Evolutionary conservation across 2,329 filamentous ascomycete genomes (phyloP), one percentile per base, ranked within the genome.

Genomic region (Monosporascus cannonballus): DNA sequence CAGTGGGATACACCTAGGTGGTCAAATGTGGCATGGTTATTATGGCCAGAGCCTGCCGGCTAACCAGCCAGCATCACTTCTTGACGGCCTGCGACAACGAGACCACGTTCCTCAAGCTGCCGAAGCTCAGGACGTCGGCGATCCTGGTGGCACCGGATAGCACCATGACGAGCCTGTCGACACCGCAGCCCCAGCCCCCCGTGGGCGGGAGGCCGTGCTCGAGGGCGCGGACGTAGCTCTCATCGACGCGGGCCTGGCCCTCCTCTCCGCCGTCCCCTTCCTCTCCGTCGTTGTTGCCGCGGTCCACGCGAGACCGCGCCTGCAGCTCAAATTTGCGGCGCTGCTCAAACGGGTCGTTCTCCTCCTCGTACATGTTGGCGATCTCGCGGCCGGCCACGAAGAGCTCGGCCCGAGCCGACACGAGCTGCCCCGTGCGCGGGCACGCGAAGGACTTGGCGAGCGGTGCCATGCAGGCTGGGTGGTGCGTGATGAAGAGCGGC

Each of bases 331-430:
- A 91, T 70, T 99, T 99, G 51, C 81, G 77, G 46, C 89, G 80
- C 72, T 99, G 94, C 62, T 87, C 88, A 51, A 87, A 85, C 0
- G 94, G 94, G 49, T 90, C 89, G 69, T 99, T 99, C 69, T 99
- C 94, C 71, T 99, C 94, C 69, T 99, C 94, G 69, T 99, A 99
- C 75, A 93, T 95, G 70, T 99, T 99, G 55, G 93, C 90, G 34
- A 96, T 79, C 67, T 99, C 94, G 51, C 84, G 83, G 41, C 87
- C 84, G 48, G 83, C 74, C 56, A 95, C 82, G 71, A 96, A 96
- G 22, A 96, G 80, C 71, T 96, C 92, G 0, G 88, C 89, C 6
- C 92, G 85, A 1, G 90, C 89, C 1, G 90, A 87, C 1, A 96
- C 84, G 8, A 80, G 71, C 67, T 96, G 92, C 15, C 78, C 76